Percentiles rank a stretch among this genome's conserved stretches.
Evolutionary conservation across 441 rosid genomes (phyloP).

Genomic region (Brassica hybrid): DNA sequence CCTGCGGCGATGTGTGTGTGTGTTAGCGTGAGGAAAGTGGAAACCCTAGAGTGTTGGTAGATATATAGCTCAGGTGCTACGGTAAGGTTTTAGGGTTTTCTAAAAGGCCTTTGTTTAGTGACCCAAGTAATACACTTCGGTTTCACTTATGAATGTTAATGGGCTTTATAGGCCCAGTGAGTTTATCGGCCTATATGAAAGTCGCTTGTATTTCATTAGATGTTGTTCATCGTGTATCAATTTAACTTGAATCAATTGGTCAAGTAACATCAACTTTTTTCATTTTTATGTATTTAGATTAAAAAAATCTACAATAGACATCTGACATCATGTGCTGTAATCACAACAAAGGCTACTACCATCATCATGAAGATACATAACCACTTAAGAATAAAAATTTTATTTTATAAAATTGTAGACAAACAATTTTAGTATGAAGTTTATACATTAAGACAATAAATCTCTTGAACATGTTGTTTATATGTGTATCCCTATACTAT

Average conservation of each 20-base stretch:
- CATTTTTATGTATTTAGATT: background rate
- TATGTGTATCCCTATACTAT: conserved; percentile 28
- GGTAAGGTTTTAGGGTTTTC: background rate
- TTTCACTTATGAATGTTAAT: background rate
- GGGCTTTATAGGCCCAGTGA: background rate
- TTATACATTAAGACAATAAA: conserved; percentile 14
- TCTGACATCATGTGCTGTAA: background rate
- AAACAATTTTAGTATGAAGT: conserved; percentile 12
- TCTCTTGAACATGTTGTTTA: background rate
- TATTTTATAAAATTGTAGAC: conserved; percentile 7
- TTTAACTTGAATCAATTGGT: background rate
- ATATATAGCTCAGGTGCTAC: conserved; percentile 4
- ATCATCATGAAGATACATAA: background rate
- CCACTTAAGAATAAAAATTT: background rate
- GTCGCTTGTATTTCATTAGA: background rate
- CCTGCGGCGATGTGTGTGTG: conserved; percentile 2
- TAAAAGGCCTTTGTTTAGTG: background rate
- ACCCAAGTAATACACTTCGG: background rate
- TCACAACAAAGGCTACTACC: background rate
- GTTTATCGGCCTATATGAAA: background rate
- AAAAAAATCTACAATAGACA: background rate
- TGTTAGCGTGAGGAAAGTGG: background rate
- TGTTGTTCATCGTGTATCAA: background rate
- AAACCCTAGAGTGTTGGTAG: background rate
- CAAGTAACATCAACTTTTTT: background rate